Conservation (phyloP, 768 basidiomycete genomes). For the Fistulinella prunicolor region DNA sequence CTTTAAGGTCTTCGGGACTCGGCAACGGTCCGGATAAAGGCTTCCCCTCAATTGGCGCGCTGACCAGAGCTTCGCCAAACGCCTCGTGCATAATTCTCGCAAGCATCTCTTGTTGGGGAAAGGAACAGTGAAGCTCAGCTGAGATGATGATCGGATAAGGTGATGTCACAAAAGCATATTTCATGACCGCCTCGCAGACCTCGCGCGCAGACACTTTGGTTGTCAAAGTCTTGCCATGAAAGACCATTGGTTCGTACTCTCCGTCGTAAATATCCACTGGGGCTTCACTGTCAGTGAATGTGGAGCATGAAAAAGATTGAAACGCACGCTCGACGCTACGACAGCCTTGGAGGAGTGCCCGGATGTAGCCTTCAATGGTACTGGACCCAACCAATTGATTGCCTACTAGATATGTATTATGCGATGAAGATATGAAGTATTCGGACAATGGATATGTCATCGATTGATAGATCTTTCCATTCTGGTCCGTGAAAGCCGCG, state of each 20-base stretch:
- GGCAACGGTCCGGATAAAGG: conserved; percentile 58
- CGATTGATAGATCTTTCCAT: conserved; percentile 62
- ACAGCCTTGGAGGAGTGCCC: conserved; percentile 85
- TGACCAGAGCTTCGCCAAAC: conserved; percentile 55
- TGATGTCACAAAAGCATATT: conserved; percentile 88
- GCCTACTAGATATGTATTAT: conserved; percentile 90
- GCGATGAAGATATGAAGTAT: conserved; percentile 86
- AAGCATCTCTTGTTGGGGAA: conserved; percentile 77
- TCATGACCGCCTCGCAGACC: conserved; percentile 76
- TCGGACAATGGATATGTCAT: conserved; percentile 88
- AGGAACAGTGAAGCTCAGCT: conserved; percentile 83
- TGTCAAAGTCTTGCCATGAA: conserved; percentile 88
- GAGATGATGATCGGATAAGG: conserved; percentile 93
- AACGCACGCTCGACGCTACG: conserved; percentile 91
- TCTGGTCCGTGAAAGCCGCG: conserved; percentile 51
- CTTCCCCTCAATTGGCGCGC: conserved; percentile 44
- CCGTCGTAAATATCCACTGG: conserved; percentile 93
- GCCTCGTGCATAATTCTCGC: conserved; percentile 68
- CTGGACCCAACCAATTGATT: conserved; percentile 85
- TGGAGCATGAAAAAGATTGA: not conserved
- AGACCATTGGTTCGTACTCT: conserved; percentile 78
- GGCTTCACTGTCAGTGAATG: not conserved
- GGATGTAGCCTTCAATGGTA: conserved; percentile 90
- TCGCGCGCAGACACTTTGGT: conserved; percentile 78
- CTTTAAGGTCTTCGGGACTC: conserved; percentile 79